Base-by-base conservation (phyloP, 768 basidiomycete species). In the Xerocomellus chrysenteron region DNA sequence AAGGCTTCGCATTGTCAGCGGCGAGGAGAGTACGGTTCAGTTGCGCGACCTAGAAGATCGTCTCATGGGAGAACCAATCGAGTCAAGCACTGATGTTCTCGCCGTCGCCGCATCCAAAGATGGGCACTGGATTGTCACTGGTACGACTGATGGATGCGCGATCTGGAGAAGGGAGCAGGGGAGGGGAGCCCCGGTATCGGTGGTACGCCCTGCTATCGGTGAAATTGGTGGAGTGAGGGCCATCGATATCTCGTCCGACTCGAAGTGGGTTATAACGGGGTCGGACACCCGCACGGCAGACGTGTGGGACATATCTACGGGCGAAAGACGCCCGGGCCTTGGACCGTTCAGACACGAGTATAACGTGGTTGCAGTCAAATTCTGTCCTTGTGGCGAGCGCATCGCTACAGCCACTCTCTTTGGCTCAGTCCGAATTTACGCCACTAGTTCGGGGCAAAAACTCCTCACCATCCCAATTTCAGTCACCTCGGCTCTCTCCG, bases 381-480 rank as follows among this genome's bases (percentile, higher is more conserved):
- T 64, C 16, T 63, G 62, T 54, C 62, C 54, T 14, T 63, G 62
- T 28, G 58, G 62, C 43, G 24, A 46, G 28, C 62, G 62, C 21
- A 36, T 63, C 19, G 62, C 58, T 21, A 64, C 58, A 2, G 62
- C 61, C 43, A 63, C 62, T 12, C 62, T 63, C 19, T 63, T 54
- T 55, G 62, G 62, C 17, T 63, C 62, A 2, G 42, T 63, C 30
- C 61, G 62, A 8, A 64, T 63, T 21, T 60, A 44, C 32, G 42
- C 52, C 36, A 26, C 43, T 10, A 36, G 11, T 4, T 54, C 58
- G 3, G 55, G 58, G 10, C 16, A 64, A 35, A 64, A 64, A 28
- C 46, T 63, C 9, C 14, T 60, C 42, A 56, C 62, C 24, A 64
- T 63, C 26, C 62, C 62, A 5, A 47, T 56, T 21, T 56, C 55